These are phyloP conservation scores for Penicillium paneum DNA, from an alignment of 2,329 filamentous ascomycete species.

Conservation along the genomic window DNA sequence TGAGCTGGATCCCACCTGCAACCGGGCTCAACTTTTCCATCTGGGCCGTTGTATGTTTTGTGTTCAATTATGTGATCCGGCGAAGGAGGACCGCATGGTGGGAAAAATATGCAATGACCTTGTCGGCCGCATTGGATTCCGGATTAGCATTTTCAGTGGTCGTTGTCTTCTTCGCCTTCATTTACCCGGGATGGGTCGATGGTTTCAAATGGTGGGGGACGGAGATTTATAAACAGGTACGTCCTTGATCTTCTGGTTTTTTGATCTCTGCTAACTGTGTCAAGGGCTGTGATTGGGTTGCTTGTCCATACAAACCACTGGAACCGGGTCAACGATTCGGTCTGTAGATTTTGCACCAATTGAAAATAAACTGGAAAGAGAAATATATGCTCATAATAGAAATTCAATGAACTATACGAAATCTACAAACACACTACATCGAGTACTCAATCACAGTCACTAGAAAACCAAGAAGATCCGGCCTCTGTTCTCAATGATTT, in stretches of 20 bases:
- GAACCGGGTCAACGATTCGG: constrained; percentile 65
- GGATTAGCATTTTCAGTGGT: constrained; percentile 79
- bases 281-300: constrained; percentile 76
- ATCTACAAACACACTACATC: neutral
- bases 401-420: neutral
- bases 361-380: neutral
- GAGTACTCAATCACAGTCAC: neutral
- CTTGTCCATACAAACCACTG: constrained; percentile 67
- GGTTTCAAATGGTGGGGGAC: constrained; percentile 85
- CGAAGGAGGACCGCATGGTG: constrained; percentile 74
- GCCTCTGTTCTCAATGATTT: neutral
- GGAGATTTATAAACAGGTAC: constrained; percentile 69
- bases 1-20: constrained; percentile 83
- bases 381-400: too few species aligned
- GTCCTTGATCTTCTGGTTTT: constrained; percentile 9
- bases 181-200: constrained; percentile 74
- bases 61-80: constrained; percentile 76
- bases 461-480: neutral
- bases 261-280: neutral
- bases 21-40: constrained; percentile 82
- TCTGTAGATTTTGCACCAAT: constrained; percentile 36
- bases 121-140: constrained; percentile 78
- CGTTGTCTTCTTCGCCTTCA: constrained; percentile 78
- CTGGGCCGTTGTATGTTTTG: constrained; percentile 78
- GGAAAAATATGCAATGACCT: constrained; percentile 87